Percentiles rank a stretch among this genome's conserved stretches.
phyloP scores from a whole-genome alignment of 2,329 filamentous ascomycete genomes.

The Hymenoscyphus salicellus region DNA sequence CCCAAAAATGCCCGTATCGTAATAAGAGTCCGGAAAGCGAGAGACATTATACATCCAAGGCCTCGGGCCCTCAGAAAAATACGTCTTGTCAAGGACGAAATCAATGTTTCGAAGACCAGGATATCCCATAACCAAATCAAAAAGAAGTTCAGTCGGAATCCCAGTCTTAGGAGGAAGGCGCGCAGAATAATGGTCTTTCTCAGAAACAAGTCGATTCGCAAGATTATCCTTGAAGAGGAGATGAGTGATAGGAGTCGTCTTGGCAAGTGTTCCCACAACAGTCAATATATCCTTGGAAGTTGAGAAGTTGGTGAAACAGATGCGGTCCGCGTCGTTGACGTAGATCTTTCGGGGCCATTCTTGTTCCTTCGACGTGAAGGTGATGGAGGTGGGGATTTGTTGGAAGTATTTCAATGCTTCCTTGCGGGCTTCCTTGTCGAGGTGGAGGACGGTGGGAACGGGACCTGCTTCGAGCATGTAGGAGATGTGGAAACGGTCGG shows the following conservation, averaged over 20 bases:
- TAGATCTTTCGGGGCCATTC: neutral
- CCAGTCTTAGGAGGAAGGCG: neutral
- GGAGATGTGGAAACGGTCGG: neutral
- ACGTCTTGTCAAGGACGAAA: neutral
- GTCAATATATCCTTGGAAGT: neutral
- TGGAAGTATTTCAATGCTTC: constrained; percentile 12
- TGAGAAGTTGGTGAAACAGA: constrained; percentile 1
- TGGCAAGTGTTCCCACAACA: neutral
- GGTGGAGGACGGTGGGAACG: constrained; percentile 13
- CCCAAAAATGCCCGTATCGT: neutral
- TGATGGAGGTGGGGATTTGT: neutral
- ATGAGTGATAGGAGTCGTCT: neutral
- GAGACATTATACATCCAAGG: neutral
- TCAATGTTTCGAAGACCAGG: neutral
- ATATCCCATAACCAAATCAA: neutral
- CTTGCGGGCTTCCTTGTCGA: constrained; percentile 9
- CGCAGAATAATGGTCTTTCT: neutral
- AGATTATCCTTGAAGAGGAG: neutral
- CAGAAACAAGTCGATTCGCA: neutral
- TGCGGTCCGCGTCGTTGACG: neutral
- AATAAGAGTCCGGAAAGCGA: neutral
- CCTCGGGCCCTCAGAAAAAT: neutral
- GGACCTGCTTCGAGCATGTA: constrained; percentile 16
- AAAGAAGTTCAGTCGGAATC: neutral
- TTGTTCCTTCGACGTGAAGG: neutral